Evolutionary conservation across 225 moss, liverwort and hornwort genomes (phyloP).

Genomic region (Bryoerythrophyllum caledonicum): DNA sequence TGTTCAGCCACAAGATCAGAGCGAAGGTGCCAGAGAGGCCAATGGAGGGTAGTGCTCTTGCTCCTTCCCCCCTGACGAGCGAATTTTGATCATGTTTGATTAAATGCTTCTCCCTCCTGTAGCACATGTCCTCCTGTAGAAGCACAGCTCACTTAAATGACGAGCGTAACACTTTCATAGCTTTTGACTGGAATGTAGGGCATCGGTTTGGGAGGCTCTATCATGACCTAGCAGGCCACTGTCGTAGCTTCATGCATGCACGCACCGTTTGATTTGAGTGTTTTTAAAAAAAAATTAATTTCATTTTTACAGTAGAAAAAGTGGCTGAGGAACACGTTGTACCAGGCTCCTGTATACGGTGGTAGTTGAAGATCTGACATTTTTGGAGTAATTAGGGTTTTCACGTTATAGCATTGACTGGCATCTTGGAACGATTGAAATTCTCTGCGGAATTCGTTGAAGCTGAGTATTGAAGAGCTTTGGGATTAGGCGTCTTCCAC

Average conservation of each 20-base stretch:
- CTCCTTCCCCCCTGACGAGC: background rate
- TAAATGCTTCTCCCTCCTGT: conserved; percentile 1
- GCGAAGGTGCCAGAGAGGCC: conserved; percentile 21
- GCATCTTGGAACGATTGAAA: background rate
- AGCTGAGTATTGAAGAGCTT: conserved; percentile 18
- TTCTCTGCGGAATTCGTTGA: background rate
- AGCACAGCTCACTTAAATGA: conserved; percentile 11
- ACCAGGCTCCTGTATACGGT: conserved; percentile 3
- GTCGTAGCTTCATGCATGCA: conserved; percentile 8
- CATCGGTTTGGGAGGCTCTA: background rate
- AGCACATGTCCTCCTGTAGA: background rate
- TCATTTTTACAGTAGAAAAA: background rate
- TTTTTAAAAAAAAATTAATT: no score
- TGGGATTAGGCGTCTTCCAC: conserved; percentile 6
- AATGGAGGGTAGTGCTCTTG: conserved; percentile 40
- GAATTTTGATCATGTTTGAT: background rate
- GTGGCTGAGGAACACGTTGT: background rate
- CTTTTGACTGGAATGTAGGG: background rate
- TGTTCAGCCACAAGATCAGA: conserved; percentile 26
- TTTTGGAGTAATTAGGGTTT: conserved; percentile 24
- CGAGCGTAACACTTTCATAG: no score
- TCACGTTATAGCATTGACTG: background rate
- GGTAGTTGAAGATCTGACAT: conserved; percentile 2
- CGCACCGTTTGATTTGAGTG: background rate
- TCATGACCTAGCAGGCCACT: background rate